Conservation (phyloP, 2,329 filamentous ascomycete species). For the Xylaria sp. region DNA sequence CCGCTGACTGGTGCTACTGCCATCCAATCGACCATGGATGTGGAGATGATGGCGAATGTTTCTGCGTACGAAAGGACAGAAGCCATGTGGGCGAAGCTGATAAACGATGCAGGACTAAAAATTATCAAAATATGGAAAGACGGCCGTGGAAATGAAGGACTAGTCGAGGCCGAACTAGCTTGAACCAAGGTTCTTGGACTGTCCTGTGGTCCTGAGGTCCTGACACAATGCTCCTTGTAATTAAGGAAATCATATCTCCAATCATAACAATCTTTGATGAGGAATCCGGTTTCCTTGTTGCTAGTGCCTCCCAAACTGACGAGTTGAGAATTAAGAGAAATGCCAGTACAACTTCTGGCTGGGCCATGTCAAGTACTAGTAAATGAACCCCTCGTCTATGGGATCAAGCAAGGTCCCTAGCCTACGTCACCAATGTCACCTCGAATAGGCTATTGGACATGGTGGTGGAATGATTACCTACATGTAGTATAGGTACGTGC, state of each 20-base stretch:
- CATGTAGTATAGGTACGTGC: background rate
- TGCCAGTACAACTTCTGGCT: background rate
- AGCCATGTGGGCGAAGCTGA: constrained; percentile 35
- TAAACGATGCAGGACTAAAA: constrained; percentile 38
- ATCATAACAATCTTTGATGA: background rate
- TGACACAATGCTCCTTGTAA: too few species aligned
- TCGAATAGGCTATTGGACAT: background rate
- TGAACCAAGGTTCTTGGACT: constrained; percentile 14
- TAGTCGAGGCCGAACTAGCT: constrained; percentile 42
- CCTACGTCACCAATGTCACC: background rate
- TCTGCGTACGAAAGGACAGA: constrained; percentile 40
- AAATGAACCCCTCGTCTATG: too few species aligned
- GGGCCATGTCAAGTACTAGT: background rate
- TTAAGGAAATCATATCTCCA: background rate
- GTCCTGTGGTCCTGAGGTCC: background rate
- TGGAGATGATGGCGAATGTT: constrained; percentile 39
- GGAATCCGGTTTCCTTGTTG: background rate
- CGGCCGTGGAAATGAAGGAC: constrained; percentile 33
- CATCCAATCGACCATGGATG: constrained; percentile 38
- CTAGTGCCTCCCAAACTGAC: background rate
- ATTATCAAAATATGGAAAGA: constrained; percentile 39
- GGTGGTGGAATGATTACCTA: background rate
- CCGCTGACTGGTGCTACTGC: constrained; percentile 49
- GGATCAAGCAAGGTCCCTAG: background rate
- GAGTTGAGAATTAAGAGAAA: background rate